These are phyloP conservation scores for Pichia sp. DNA, from an alignment of 1,139 yeast species.

Conservation along the genomic window DNA sequence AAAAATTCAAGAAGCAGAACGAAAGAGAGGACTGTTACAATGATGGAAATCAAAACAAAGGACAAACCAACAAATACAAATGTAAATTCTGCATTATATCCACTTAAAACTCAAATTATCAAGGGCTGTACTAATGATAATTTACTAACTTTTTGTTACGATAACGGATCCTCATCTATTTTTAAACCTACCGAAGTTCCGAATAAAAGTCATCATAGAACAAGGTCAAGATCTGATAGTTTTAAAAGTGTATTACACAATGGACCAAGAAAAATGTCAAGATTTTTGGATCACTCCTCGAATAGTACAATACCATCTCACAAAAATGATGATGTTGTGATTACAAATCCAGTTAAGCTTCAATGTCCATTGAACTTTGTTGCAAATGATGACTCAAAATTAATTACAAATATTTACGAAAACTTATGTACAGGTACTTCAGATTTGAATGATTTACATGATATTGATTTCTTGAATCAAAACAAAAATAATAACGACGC, in stretches of 20 bases:
- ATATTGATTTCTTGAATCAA: constrained; percentile 11
- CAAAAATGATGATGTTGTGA: constrained; percentile 22
- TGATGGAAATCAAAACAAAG: constrained; percentile 57
- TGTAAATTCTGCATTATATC: constrained; percentile 25
- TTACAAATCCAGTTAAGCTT: constrained; percentile 31
- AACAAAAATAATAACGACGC: constrained; percentile 17
- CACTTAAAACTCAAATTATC: constrained; percentile 57
- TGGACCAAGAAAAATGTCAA: constrained; percentile 18
- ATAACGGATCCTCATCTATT: constrained; percentile 27
- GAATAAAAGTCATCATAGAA: not conserved
- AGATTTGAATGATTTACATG: constrained; percentile 22
- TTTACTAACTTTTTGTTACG: constrained; percentile 51
- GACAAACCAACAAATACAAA: constrained; percentile 19
- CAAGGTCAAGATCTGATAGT: constrained; percentile 1
- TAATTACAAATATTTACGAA: constrained; percentile 24
- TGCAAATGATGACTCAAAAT: constrained; percentile 28
- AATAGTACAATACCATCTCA: not conserved
- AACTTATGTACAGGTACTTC: constrained; percentile 20
- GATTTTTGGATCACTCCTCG: constrained; percentile 14
- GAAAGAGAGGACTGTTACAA: constrained; percentile 49
- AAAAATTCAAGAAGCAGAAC: constrained; percentile 36
- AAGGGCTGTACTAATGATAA: constrained; percentile 56
- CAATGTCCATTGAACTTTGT: constrained; percentile 29
- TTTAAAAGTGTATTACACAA: constrained; percentile 14
- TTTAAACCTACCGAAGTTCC: not conserved